Evolutionary conservation across 352 stramenopile species (phyloP), one percentile per base, ranked within the genome.

Genomic region (Pythium guiyangense): DNA sequence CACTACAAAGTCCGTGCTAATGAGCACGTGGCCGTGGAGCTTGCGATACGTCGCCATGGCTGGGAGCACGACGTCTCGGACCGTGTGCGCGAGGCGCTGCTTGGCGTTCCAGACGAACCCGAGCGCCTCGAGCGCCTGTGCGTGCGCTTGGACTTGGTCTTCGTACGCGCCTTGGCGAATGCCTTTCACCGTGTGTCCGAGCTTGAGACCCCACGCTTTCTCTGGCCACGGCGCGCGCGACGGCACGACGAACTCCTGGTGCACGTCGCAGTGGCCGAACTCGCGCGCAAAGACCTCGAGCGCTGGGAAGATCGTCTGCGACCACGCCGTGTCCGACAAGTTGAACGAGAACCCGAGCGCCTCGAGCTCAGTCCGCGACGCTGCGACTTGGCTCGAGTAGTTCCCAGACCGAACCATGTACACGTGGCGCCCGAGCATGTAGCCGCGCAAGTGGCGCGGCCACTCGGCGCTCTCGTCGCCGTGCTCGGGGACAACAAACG

Each of bases 51-150:
- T 78, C 1, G 51, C 60, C 50, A 93, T 67, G 22, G 79, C 77
- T 8, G 83, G 83, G 11, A 90, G 57, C 35, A 93, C 72, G 6
- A 84, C 70, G 3, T 65, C 54, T 0, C 72, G 70, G 37, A 90
- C 66, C 2, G 67, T 85, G 51, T 78, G 78, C 44, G 84, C 73
- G 1, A 90, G 34, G 0, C 79, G 77, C 35, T 91, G 71, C 61
- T 82, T 61, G 34, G 79, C 74, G 53, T 87, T 94, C 94, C 94
- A 98, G 29, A 97, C 73, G 64, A 98, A 98, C n/a, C 90, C 92
- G 25, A 98, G 60, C 15, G 66, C 66, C 35, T 97, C 79, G 6
- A 98, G 71, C 43, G 94, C 74, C 12, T 79, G 62, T 12, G 73
- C 72, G 54, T 85, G 71, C 1, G 69, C 61, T 22, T 86, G 85